phyloP scores from a whole-genome alignment of 2,329 filamentous ascomycete species.

The Cladosporium sphaerospermum region DNA sequence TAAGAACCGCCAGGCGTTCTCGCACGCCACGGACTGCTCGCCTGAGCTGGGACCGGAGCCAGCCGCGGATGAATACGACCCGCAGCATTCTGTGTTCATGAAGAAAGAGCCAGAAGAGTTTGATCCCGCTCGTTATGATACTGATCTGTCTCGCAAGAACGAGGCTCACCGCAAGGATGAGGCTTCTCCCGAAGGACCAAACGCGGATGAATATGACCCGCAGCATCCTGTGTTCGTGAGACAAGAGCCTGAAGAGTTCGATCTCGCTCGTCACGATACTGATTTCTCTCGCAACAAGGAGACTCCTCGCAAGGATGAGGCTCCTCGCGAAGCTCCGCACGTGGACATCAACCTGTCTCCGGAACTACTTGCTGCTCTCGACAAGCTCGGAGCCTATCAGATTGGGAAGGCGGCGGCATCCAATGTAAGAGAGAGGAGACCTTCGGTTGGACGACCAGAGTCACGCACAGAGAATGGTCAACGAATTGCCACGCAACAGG shows the following conservation, averaged over 20 bases:
- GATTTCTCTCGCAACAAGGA: constrained; percentile 21
- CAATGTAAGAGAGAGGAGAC: constrained; percentile 12
- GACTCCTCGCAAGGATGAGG: background rate
- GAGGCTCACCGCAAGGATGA: background rate
- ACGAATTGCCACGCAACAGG: background rate
- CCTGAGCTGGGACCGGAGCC: constrained; percentile 31
- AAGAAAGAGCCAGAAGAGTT: constrained; percentile 11
- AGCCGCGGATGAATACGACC: constrained; percentile 45
- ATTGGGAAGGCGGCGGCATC: background rate
- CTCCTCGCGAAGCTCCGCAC: background rate
- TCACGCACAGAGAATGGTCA: constrained; percentile 5
- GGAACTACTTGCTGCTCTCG: constrained; percentile 23
- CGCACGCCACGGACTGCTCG: constrained; percentile 17
- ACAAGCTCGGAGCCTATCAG: constrained; percentile 9
- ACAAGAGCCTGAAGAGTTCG: constrained; percentile 12
- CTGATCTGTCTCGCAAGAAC: constrained; percentile 22
- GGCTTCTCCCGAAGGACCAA: constrained; percentile 20
- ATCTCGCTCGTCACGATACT: constrained; percentile 26
- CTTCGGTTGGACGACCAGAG: constrained; percentile 16
- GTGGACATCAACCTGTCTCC: constrained; percentile 15
- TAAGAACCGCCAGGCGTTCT: constrained; percentile 23
- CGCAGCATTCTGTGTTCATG: constrained; percentile 33
- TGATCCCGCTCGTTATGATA: constrained; percentile 27
- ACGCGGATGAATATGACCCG: constrained; percentile 46
- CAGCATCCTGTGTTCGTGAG: constrained; percentile 31